Conservation (phyloP, 2,329 filamentous ascomycete species). For the Atkinsonella texensis region DNA sequence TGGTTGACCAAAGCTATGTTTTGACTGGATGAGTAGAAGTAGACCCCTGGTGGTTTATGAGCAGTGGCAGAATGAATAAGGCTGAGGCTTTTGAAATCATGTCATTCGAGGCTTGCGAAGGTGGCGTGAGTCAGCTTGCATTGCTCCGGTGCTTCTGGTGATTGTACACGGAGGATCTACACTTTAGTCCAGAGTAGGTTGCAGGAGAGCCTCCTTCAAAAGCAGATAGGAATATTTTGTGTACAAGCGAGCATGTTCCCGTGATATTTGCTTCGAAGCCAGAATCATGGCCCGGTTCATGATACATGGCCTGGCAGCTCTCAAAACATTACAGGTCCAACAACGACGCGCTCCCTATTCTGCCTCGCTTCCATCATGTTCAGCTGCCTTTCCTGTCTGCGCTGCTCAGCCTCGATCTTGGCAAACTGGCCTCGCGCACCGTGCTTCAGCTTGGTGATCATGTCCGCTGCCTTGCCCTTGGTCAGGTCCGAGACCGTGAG, state of each 20-base stretch:
- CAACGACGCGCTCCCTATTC: conserved; percentile 38
- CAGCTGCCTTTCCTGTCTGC: conserved; percentile 29
- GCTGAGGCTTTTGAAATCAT: not conserved
- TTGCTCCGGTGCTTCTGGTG: too few species aligned
- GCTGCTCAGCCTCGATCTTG: conserved; percentile 38
- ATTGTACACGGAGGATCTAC: too few species aligned
- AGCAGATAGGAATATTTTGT: not conserved
- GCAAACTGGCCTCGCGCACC: conserved; percentile 58
- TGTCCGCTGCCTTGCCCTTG: conserved; percentile 73
- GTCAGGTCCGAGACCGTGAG: conserved; percentile 47
- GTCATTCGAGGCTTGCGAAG: not conserved
- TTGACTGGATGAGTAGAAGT: not conserved
- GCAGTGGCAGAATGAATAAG: conserved; percentile 6
- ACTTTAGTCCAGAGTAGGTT: too few species aligned
- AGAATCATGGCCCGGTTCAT: too few species aligned
- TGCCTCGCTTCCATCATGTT: conserved; percentile 26
- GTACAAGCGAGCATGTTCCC: not conserved
- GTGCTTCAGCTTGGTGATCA: conserved; percentile 86
- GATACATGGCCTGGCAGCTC: not conserved
- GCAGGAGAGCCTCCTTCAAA: too few species aligned
- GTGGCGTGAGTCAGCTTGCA: not conserved
- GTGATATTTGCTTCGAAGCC: not conserved
- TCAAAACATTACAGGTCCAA: conserved; percentile 36
- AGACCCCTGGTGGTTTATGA: conserved; percentile 7
- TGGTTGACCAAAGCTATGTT: too few species aligned